Base-by-base conservation (phyloP, 2,329 filamentous ascomycete species). In the Salinomyces thailandicus region DNA sequence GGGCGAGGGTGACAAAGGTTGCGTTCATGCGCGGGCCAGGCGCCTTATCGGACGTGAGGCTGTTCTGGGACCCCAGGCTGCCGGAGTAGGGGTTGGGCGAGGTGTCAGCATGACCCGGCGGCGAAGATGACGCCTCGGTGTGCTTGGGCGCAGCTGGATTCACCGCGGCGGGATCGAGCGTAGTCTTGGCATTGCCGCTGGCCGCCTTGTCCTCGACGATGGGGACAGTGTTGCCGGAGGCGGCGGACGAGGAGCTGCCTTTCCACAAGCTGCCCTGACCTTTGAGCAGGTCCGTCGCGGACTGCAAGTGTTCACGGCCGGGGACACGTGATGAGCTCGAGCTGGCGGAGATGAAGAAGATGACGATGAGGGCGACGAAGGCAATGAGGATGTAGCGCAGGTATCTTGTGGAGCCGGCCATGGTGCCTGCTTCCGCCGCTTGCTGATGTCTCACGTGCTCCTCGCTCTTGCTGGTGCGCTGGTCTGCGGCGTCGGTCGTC, bases 1-100 rank as follows among this genome's bases (percentile, higher is more conserved):
- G 81, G 36, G 91, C 91, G 43, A 98, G 75, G 15, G 87, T 94
- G 36, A 98, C 86, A 56, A 98, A 98, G 8, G 91, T 98, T 34
- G 93, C 91, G 63, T 98, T 98, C 72, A 93, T 85, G 54, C 85
- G 82, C 42, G 78, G 75, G 35, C 81, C 81, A 8, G 75, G 67
- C 11, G 73, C 72, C 19, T 71, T 70, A 13, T 62, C 57, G 14
- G 60, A 53, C 49, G 62, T 36, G 55, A 61, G 27, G 50, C 58
- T 5, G 54, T 60, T 38, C 45, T 47, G 38, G 36, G 39, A 40
- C 14, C 18, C 20, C 18, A 26, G 18, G 27, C 35, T 37, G 30
- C 38, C 39, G n/a, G 43, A 33, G 33, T 41, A 38, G 22, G 52
- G 54, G 46, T 57, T 59, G 29, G 53, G 57, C 15, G 56, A 52